Conservation (phyloP, 2,329 filamentous ascomycete genomes). For the Trichoderma gracile region DNA sequence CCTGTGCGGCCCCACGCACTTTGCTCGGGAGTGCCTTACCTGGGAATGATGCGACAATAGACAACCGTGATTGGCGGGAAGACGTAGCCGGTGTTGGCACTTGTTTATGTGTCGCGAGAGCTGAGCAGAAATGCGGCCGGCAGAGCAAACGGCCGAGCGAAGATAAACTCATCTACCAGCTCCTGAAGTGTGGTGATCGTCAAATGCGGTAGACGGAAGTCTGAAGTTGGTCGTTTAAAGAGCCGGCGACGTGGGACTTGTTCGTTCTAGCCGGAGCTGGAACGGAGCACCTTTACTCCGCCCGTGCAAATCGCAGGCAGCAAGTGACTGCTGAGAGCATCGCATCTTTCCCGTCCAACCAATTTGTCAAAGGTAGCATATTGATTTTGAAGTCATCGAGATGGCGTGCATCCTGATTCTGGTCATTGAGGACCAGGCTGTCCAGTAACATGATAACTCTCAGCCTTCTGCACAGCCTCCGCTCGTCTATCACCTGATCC, state of each 20-base stretch:
- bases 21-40: neutral
- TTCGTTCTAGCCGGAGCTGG: conserved; percentile 4
- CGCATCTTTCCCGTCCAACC: neutral
- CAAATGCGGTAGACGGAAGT: neutral
- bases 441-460: too few relatives aligned
- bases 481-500: neutral
- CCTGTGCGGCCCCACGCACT: conserved; percentile 13
- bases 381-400: too few relatives aligned
- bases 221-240: neutral
- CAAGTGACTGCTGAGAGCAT: neutral
- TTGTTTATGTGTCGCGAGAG: neutral
- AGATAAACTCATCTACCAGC: neutral
- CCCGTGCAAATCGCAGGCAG: neutral
- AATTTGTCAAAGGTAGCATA: too few relatives aligned
- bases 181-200: neutral
- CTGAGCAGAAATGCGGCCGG: neutral
- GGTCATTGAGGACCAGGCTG: too few relatives aligned
- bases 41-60: neutral
- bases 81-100: neutral
- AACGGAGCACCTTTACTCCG: conserved; percentile 20
- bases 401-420: too few relatives aligned
- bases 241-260: neutral
- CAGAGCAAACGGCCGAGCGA: neutral
- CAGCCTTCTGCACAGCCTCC: neutral
- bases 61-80: neutral